Percentiles rank a stretch among this genome's conserved stretches.
These are phyloP conservation scores for Suhomyces terraborum DNA, from an alignment of 1,139 yeast species.

Conservation along the genomic window DNA sequence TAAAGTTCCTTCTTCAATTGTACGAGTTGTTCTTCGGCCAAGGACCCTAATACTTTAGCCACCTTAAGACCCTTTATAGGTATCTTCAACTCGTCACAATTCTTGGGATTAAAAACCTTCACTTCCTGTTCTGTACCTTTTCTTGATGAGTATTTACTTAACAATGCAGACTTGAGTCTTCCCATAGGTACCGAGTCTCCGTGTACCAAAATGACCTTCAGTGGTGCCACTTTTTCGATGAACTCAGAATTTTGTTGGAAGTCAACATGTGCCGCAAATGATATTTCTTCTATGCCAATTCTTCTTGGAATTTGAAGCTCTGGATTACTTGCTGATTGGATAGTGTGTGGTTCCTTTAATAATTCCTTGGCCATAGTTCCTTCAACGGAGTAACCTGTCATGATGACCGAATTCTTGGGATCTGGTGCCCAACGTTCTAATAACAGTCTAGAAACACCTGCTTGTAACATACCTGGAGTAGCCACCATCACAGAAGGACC, in stretches of 20 bases:
- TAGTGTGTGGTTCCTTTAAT: conserved; percentile 83
- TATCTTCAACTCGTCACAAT: conserved; percentile 77
- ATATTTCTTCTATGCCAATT: conserved; percentile 86
- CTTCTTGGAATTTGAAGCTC: conserved; percentile 86
- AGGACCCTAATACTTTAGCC: conserved; percentile 81
- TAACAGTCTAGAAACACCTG: conserved; percentile 88
- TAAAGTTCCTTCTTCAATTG: conserved; percentile 36
- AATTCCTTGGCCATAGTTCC: conserved; percentile 96
- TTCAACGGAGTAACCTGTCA: conserved; percentile 97
- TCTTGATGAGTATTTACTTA: conserved; percentile 79
- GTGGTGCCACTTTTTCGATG: conserved; percentile 84
- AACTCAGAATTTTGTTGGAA: conserved; percentile 90
- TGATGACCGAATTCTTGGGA: conserved; percentile 78
- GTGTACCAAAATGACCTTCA: conserved; percentile 83
- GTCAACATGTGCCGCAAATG: conserved; percentile 99
- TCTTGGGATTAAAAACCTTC: conserved; percentile 89
- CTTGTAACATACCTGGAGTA: conserved; percentile 97
- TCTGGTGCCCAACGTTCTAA: conserved; percentile 98
- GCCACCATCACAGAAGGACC: conserved; percentile 97
- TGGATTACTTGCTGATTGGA: conserved; percentile 77
- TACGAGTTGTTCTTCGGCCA: conserved; percentile 58
- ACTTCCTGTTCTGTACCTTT: conserved; percentile 90
- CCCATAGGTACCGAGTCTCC: conserved; percentile 99
- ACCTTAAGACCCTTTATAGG: conserved; percentile 81
- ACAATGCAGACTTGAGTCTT: conserved; percentile 84